Base-by-base conservation (phyloP, 2,329 filamentous ascomycete genomes). In the Xylaria sp. region DNA sequence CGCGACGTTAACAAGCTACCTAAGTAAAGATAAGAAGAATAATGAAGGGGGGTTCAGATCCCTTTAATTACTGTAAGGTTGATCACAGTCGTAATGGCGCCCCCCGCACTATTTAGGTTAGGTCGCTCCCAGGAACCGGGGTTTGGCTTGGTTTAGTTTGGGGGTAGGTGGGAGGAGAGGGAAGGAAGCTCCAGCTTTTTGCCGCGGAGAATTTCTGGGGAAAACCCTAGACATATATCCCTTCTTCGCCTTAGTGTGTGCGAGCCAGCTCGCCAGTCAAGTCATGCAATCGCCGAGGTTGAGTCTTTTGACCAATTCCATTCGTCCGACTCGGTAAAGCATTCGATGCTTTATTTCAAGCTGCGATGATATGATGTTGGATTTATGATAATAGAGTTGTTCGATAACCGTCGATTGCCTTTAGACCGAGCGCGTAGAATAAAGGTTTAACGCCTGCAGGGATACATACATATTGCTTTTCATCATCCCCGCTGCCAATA, bases 381-480 rank as follows among this genome's bases (percentile, higher is more conserved):
- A n/a, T n/a, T n/a, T n/a, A n/a, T n/a, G n/a, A n/a, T n/a, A n/a
- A n/a, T n/a, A n/a, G n/a, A n/a, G n/a, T n/a, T n/a, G n/a, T n/a
- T n/a, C n/a, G n/a, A n/a, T n/a, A n/a, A n/a, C n/a, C n/a, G n/a
- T n/a, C n/a, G 12, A 4, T 17, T 47, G 57, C 61, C 61, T 17
- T 60, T 60, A n/a, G 40, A 33, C 57, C 61, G 61, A 57, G 31
- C 60, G 49, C 56, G n/a, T n/a, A n/a, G n/a, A n/a, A n/a, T n/a
- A n/a, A n/a, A n/a, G n/a, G n/a, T n/a, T n/a, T n/a, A n/a, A n/a
- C n/a, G n/a, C n/a, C n/a, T n/a, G n/a, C 35, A 21, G 21, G 38
- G n/a, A 3, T 19, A 12, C 23, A 49, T 43, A 33, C 21, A 11
- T 38, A 17, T 17, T 3, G 7, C 33, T 51, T 46, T 6, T 42